Evolutionary conservation across 2,329 filamentous ascomycete genomes (phyloP), one percentile per base, ranked within the genome.

Genomic region (Xylariaceae sp.): DNA sequence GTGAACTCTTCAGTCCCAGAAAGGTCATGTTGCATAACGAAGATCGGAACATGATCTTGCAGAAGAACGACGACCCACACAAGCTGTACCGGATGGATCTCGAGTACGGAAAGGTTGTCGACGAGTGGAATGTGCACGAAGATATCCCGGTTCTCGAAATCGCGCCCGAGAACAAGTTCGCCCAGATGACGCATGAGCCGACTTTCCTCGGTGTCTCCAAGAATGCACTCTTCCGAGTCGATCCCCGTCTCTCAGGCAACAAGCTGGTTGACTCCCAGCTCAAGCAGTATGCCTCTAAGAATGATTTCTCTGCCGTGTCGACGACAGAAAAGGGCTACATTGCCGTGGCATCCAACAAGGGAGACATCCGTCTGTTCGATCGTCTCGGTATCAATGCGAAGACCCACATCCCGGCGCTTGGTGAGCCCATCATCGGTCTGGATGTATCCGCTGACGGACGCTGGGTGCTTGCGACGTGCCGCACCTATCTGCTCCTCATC

Each of bases 91-190:
- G 87, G 31, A 97, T 98, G 92, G 92, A 98, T 65, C 73, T 98
- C 31, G 90, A 98, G 62, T 94, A 94, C 53, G 92, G 92, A 51
- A 97, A 96, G 67, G 86, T 98, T 24, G 88, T 97, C 2, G 92
- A 98, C 57, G 92, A 98, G 64, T 98, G 92, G 92, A 95, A 95
- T 54, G 77, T 98, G 11, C 90, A 98, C 58, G 90, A 98, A 47
- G 87, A 97, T 59, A 96, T 98, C 39, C 83, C 87, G 0, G 86
- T 97, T 45, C 81, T 86, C 38, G 92, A 83, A 8, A 97, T 97
- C 63, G 87, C 87, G 0, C 92, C 92, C 0, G 89, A 96, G 63
- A 95, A 83, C 75, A 98, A 98, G 77, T 98, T 96, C 56, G 82
- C 92, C 1, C 92, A 98, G 68, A 95, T 94, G 84, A 96, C 88